phyloP scores from a whole-genome alignment of 1,284 basidiomycete genomes.

The Sutorius eximius region DNA sequence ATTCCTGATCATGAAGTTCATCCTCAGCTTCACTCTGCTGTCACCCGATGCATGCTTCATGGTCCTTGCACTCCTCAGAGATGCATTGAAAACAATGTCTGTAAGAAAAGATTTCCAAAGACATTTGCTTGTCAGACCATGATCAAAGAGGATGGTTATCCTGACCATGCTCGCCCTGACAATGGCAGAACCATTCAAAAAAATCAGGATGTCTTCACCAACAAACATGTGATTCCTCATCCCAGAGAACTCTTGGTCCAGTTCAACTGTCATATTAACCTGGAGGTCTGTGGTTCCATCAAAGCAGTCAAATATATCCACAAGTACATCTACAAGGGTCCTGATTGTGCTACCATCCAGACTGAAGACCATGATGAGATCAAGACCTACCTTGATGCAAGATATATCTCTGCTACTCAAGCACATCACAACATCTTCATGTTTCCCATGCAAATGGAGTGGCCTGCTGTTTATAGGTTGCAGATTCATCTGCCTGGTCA shows the following conservation, averaged over 20 bases:
- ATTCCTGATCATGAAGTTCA: background rate
- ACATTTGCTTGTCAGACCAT: background rate
- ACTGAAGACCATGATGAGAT: constrained; percentile 10
- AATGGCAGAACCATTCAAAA: constrained; percentile 12
- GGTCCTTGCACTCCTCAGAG: constrained; percentile 9
- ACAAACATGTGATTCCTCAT: background rate
- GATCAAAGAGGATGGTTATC: constrained; percentile 15
- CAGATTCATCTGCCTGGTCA: constrained; percentile 23
- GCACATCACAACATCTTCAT: constrained; percentile 20
- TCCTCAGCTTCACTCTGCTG: background rate
- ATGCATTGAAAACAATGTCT: constrained; percentile 6
- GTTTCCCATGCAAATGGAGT: constrained; percentile 20
- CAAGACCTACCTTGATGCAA: constrained; percentile 13
- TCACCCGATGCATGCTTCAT: constrained; percentile 11
- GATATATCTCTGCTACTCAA: constrained; percentile 17
- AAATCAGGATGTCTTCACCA: background rate
- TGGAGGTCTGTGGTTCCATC: constrained; percentile 34
- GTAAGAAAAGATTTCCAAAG: constrained; percentile 9
- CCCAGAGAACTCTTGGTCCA: background rate
- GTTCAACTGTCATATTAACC: constrained; percentile 51
- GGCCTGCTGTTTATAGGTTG: constrained; percentile 14
- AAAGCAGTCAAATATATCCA: constrained; percentile 41
- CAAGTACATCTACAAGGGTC: constrained; percentile 48
- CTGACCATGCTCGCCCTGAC: constrained; percentile 9
- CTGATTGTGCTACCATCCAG: constrained; percentile 32